Evolutionary conservation across 83 land plant genomes (phyloP).

Genomic region (Isoetes engelmannii): DNA sequence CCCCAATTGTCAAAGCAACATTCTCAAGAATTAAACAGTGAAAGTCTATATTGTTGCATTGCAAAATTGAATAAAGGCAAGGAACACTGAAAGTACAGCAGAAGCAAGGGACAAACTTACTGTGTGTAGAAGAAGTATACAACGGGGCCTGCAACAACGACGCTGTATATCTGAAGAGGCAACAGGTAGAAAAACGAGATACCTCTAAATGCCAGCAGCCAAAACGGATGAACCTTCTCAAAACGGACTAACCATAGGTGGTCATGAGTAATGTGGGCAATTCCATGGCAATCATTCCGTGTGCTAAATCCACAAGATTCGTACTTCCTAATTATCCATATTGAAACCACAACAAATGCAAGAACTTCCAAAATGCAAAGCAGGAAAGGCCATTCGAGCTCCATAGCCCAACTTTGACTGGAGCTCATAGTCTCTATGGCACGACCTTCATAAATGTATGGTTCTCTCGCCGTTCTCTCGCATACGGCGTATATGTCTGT

Average conservation of each 20-base stretch:
- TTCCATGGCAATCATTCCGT: not conserved
- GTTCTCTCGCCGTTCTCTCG: no score
- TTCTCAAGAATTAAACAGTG: no score
- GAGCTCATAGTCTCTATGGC: no score
- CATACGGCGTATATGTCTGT: no score
- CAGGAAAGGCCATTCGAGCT: constrained; percentile 3
- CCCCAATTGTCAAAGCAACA: no score
- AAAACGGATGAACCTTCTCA: not conserved
- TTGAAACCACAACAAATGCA: not conserved
- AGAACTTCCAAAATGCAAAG: not conserved
- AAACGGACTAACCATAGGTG: not conserved
- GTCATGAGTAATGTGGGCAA: not conserved
- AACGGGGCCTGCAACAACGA: not conserved
- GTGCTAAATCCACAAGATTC: not conserved
- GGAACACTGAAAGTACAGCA: no score
- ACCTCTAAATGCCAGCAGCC: not conserved
- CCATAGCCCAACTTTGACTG: no score
- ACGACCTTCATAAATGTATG: no score
- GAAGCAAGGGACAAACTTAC: not conserved
- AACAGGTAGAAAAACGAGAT: constrained; percentile 7
- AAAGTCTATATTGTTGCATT: no score
- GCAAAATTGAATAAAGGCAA: no score
- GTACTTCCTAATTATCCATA: not conserved
- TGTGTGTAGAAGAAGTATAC: not conserved
- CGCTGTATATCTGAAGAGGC: not conserved